These are phyloP conservation scores for Phoma herbarum DNA, from an alignment of 2,329 filamentous ascomycete genomes.

Conservation along the genomic window DNA sequence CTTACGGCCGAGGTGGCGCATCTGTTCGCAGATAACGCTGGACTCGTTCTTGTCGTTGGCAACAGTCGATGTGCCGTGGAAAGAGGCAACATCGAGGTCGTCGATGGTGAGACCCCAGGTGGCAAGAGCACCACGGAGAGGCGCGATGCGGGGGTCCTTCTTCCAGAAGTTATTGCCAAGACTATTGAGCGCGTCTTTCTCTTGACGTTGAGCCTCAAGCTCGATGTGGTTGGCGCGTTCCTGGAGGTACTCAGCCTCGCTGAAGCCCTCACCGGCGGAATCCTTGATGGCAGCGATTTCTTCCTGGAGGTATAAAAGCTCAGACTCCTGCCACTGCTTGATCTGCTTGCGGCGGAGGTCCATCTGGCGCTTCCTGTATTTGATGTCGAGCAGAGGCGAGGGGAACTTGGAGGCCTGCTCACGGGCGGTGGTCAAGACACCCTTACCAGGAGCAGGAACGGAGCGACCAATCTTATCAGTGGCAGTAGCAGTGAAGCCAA, in stretches of 20 bases:
- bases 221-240: slow-evolving; percentile 88
- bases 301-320: slow-evolving; percentile 90
- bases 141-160: slow-evolving; percentile 90
- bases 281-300: slow-evolving; percentile 89
- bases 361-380: slow-evolving; percentile 94
- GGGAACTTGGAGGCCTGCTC: slow-evolving; percentile 92
- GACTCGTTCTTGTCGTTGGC: slow-evolving; percentile 99
- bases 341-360: slow-evolving; percentile 94
- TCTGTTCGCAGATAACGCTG: slow-evolving; percentile 94
- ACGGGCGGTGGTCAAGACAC: slow-evolving; percentile 93
- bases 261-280: slow-evolving; percentile 71
- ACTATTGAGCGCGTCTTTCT: slow-evolving; percentile 90
- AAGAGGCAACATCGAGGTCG: slow-evolving; percentile 92
- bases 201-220: slow-evolving; percentile 85
- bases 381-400: slow-evolving; percentile 94
- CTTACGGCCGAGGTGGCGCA: slow-evolving; percentile 90
- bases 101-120: slow-evolving; percentile 99
- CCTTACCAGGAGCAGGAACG: slow-evolving; percentile 93
- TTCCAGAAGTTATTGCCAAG: slow-evolving; percentile 99
- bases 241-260: slow-evolving; percentile 84
- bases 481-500: slow-evolving; percentile 92
- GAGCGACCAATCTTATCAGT: slow-evolving; percentile 99
- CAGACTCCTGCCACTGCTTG: slow-evolving; percentile 94
- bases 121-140: slow-evolving; percentile 91
- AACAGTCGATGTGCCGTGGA: slow-evolving; percentile 98